These are phyloP conservation scores for Agaricales sp. DNA, from an alignment of 1,284 basidiomycete species.

Conservation along the genomic window DNA sequence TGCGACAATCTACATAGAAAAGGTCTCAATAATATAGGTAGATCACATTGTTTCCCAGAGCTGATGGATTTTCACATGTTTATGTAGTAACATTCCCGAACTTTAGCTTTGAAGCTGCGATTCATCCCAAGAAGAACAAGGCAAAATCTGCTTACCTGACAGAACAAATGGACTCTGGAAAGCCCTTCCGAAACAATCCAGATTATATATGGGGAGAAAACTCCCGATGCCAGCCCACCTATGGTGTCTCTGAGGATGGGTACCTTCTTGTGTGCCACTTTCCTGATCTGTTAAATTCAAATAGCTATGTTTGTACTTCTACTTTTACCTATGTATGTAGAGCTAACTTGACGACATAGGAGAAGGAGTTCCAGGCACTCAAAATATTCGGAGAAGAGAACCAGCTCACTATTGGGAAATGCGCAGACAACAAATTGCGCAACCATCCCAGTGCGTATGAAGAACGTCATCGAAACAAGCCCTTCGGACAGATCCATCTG, in stretches of 20 bases:
- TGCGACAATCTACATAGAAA: too few relatives aligned
- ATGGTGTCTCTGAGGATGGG: neutral
- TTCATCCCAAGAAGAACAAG: too few relatives aligned
- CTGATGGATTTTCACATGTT: too few relatives aligned
- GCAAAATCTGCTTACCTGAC: too few relatives aligned
- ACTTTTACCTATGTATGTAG: neutral
- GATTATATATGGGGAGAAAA: too few relatives aligned
- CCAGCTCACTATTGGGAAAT: neutral
- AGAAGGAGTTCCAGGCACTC: neutral
- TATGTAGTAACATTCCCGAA: too few relatives aligned
- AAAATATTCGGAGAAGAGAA: neutral
- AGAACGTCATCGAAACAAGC: neutral
- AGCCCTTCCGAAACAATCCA: too few relatives aligned
- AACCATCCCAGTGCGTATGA: neutral
- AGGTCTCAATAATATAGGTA: too few relatives aligned
- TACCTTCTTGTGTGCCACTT: neutral
- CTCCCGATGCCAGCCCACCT: too few relatives aligned
- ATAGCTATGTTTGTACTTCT: neutral
- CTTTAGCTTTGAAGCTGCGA: too few relatives aligned
- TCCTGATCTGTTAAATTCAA: neutral
- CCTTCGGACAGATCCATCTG: neutral
- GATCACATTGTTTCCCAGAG: too few relatives aligned
- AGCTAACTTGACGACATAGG: neutral
- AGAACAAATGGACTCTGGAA: too few relatives aligned
- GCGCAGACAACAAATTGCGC: neutral